Evolutionary conservation across 805 yeast genomes (phyloP), one percentile per base, ranked within the genome.

Genomic region (Starmerella kuoi): DNA sequence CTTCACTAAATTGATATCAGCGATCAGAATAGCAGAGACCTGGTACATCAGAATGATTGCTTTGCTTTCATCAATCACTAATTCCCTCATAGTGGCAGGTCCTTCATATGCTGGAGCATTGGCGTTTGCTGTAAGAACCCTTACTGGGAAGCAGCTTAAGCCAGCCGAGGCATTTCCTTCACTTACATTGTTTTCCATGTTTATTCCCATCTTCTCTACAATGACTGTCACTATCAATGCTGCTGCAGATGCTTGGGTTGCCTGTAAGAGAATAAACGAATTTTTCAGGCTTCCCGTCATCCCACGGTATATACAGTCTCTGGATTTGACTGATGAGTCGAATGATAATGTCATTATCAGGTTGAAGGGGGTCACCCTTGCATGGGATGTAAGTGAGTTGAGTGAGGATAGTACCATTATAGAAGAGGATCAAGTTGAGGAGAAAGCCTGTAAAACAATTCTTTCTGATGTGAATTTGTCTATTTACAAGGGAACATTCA

Each of bases 401-500:
- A 25, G 28, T n/a, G n/a, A n/a, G n/a, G n/a, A n/a, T n/a, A n/a
- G n/a, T n/a, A n/a, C n/a, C n/a, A n/a, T n/a, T 14, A 25, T 25
- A 14, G 14, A 9, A 25, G 28, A 9, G 14, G 28, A 9, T 9
- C 28, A 11, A 25, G 28, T 25, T 25, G 19, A 11, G 23, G 25
- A 18, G 33, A 25, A 25, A 25, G 14, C 14, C 28, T 8, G 17
- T 15, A 38, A 38, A 31, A 15, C n/a, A 11, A 40, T 42, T 9
- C 14, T 76, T 55, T 44, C 52, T 35, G 50, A 77, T 53, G 57
- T 83, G 44, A 65, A 74, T 48, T 58, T 83, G 19, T 55, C 59
- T 1, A 63, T 83, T 35, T 60, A 65, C 31, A 69, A 68, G 44
- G 83, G 83, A 18, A 91, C 83, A 53, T 72, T 85, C 44, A 63